phyloP scores from a whole-genome alignment of 306 rosid genomes.

The Cicer bijugum region DNA sequence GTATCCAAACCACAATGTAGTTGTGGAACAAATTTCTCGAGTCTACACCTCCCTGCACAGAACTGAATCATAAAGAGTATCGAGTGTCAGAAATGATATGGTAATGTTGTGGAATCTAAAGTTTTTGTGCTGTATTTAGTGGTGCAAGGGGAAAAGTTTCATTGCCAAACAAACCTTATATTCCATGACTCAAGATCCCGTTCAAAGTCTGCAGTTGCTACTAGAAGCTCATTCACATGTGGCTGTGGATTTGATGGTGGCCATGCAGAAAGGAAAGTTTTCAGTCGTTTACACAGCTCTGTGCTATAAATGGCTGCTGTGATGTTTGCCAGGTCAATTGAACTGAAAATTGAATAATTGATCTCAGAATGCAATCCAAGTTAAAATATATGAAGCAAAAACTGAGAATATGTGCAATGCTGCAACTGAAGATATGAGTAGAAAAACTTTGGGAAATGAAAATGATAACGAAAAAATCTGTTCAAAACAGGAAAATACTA shows the following conservation, averaged over 20 bases:
- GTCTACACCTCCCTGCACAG: slow-evolving; percentile 79
- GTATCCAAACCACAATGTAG: slow-evolving; percentile 92
- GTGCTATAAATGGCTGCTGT: slow-evolving; percentile 91
- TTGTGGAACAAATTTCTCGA: slow-evolving; percentile 83
- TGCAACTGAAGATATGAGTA: not conserved
- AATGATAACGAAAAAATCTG: not conserved
- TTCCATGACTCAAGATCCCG: slow-evolving; percentile 87
- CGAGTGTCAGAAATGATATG: slow-evolving; percentile 45
- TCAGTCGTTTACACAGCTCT: slow-evolving; percentile 79
- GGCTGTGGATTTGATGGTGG: slow-evolving; percentile 90
- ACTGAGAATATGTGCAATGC: slow-evolving; percentile 3
- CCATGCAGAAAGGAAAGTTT: slow-evolving; percentile 81
- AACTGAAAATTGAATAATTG: slow-evolving; percentile 63
- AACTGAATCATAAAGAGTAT: slow-evolving; percentile 53
- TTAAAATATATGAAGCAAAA: slow-evolving; percentile 12
- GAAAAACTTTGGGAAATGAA: slow-evolving; percentile 1
- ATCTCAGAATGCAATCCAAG: slow-evolving; percentile 46
- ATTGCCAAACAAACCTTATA: slow-evolving; percentile 74
- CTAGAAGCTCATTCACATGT: slow-evolving; percentile 81
- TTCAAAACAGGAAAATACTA: slow-evolving; percentile 16
- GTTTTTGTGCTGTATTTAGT: slow-evolving; percentile 3
- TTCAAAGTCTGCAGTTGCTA: slow-evolving; percentile 88
- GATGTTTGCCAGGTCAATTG: slow-evolving; percentile 83
- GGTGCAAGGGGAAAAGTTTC: slow-evolving; percentile 25
- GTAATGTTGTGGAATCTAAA: slow-evolving; percentile 5